Evolutionary conservation across 257 asterid genomes (phyloP), one percentile per base, ranked within the genome.

Genomic region (Solanum chiquidenum): DNA sequence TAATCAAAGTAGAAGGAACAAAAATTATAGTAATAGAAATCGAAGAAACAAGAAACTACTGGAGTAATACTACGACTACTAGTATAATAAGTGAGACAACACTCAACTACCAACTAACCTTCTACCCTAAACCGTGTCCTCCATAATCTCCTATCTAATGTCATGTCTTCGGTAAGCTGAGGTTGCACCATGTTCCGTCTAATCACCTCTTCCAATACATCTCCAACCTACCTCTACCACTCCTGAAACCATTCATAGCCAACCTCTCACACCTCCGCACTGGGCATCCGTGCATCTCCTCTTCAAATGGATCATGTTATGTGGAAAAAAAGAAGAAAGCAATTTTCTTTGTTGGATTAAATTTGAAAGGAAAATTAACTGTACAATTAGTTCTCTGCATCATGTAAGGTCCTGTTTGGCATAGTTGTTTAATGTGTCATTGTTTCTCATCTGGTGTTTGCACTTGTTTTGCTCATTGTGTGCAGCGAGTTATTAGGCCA

Each of bases 401-500:
- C 83, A n/a, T 46, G 75, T 72, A 82, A 11, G 83, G 87, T 25
- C 14, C 31, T 52, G 18, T 49, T 76, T 9, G 64, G 58, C 14
- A 60, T 46, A 66, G 75, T 76, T 86, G n/a, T 76, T 55, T 68
- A 76, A 55, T 72, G 27, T 29, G 20, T 18, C 18, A 46, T 46
- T 1, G 33, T 27, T 18, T 80, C 25, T 49, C 83, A 29, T 80
- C 42, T 29, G 29, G 68, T 16, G 29, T 25, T 49, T 80, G 18
- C 85, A 29, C 55, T 80, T 76, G 72, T 83, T 87, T 75, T 75
- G 49, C 42, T 20, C 25, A 71, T 83, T 75, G 86, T 79, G 42
- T 83, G 88, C 91, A 96, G 99, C 95, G 98, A 79, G 96, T 93
- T 60, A 91, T 69, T 82, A 92, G 98, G 90, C 98, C 97, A 9